These are phyloP conservation scores for Fusarium graminum DNA, from an alignment of 2,329 filamentous ascomycete genomes.

Conservation along the genomic window DNA sequence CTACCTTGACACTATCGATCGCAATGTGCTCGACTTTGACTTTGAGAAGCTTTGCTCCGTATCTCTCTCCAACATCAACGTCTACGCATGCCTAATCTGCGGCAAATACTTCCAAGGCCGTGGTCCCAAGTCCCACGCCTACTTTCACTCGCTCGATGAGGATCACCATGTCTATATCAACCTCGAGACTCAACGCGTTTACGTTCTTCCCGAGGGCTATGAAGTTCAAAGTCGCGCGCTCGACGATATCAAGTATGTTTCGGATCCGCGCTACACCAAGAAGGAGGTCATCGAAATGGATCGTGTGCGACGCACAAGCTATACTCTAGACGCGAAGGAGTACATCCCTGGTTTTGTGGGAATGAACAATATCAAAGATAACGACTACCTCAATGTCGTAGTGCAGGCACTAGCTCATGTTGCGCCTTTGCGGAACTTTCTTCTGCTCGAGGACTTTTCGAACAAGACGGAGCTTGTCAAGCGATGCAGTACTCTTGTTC, in stretches of 20 bases:
- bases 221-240: constrained; percentile 95
- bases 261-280: constrained; percentile 87
- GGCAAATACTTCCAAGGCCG: constrained; percentile 98
- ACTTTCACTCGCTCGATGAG: constrained; percentile 96
- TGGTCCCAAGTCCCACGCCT: constrained; percentile 93
- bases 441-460: constrained; percentile 86
- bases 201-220: constrained; percentile 94
- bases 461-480: constrained; percentile 83
- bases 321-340: constrained; percentile 84
- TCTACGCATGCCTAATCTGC: constrained; percentile 96
- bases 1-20: constrained; percentile 97
- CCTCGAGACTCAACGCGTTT: constrained; percentile 92
- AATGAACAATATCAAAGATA: constrained; percentile 99
- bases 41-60: constrained; percentile 99
- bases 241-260: constrained; percentile 98
- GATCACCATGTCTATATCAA: constrained; percentile 99
- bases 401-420: constrained; percentile 94
- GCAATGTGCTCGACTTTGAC: constrained; percentile 94
- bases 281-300: constrained; percentile 86
- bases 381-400: constrained; percentile 97
- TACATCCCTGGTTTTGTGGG: constrained; percentile 96
- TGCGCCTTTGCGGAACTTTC: constrained; percentile 87
- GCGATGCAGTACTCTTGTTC: constrained; percentile 87
- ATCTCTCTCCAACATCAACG: constrained; percentile 97
- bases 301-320: constrained; percentile 69